Percentiles rank a stretch among this genome's conserved stretches.
Conservation (phyloP, 2,329 filamentous ascomycete genomes). For the Neopestalotiopsis clavispora region DNA sequence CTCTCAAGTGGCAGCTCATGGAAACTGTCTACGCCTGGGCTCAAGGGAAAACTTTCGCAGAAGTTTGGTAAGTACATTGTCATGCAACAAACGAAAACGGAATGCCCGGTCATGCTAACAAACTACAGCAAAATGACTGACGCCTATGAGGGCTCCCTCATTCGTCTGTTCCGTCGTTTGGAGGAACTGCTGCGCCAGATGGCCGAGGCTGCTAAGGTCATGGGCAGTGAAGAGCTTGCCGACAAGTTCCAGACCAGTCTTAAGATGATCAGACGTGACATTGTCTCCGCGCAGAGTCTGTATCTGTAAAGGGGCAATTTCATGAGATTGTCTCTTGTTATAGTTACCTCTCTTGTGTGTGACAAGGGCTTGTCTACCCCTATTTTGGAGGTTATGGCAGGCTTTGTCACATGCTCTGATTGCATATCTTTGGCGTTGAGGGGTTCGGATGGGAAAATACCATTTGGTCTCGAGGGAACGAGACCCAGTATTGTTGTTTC, state of each 20-base stretch:
- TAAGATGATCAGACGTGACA: slow-evolving; percentile 85
- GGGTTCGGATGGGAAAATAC: slow-evolving; percentile 13
- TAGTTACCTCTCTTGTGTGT: background rate
- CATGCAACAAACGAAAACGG: background rate
- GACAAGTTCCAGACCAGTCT: slow-evolving; percentile 90
- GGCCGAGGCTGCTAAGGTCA: slow-evolving; percentile 93
- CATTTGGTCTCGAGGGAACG: slow-evolving; percentile 13
- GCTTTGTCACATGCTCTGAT: slow-evolving; percentile 7
- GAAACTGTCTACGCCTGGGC: slow-evolving; percentile 94
- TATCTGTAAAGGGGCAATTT: slow-evolving; percentile 67
- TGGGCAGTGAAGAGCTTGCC: slow-evolving; percentile 94
- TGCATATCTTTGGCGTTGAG: slow-evolving; percentile 17
- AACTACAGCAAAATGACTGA: slow-evolving; percentile 91
- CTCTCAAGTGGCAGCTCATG: slow-evolving; percentile 95
- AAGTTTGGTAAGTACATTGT: slow-evolving; percentile 76
- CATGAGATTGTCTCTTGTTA: background rate
- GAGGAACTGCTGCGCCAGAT: slow-evolving; percentile 95
- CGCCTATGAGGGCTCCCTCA: slow-evolving; percentile 94
- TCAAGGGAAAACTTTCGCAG: slow-evolving; percentile 84
- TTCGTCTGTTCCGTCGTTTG: slow-evolving; percentile 91
- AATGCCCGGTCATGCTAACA: slow-evolving; percentile 28
- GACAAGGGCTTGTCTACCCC: background rate
- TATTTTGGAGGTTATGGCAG: background rate
- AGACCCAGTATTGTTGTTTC: background rate
- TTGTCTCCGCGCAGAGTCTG: slow-evolving; percentile 92